Evolutionary conservation across 2,329 filamentous ascomycete species (phyloP), one percentile per base, ranked within the genome.

Genomic region (Colletotrichum sp.): DNA sequence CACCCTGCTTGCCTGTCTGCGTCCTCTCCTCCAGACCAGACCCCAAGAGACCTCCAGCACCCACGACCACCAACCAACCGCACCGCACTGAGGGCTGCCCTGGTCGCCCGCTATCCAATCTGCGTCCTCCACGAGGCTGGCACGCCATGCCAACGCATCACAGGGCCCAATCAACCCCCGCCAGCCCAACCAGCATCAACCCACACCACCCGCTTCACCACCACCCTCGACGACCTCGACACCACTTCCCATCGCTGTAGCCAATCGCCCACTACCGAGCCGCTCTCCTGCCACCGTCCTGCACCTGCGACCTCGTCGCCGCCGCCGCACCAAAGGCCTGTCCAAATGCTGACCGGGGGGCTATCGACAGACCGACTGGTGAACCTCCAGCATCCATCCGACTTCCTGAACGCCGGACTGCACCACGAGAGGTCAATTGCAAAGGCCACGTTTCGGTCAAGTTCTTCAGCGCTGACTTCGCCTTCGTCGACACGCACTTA

Each of bases 141-240:
- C 72, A 74, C 68, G 70, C 67, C 72, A 74, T 78, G 77, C 72
- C 77, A 78, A 74, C 77, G 34, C 77, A 78, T 76, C 77, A 72
- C 73, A 73, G 66, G 75, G 72, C 61, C 75, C 77, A 77, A 77
- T 73, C 67, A 71, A 67, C 74, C 57, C 61, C 72, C 67, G 60
- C 66, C 60, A 57, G 36, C 71, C 67, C 72, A 74, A 64, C 67
- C 67, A 70, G 67, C 72, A 71, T 71, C 72, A 71, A 70, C 74
- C 75, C 72, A 58, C 67, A 34, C 55, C 67, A 67, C 52, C 70
- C 65, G 38, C 74, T 63, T 32, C 43, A 67, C 61, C 36, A 67
- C 38, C 38, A 21, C 60, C 65, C 12, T 74, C 65, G 58, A 63
- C 60, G 61, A 66, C 72, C 36, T 34, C 30, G 21, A 58, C 67